These are phyloP conservation scores for Mycena crocata DNA, from an alignment of 768 basidiomycete species.

Conservation along the genomic window DNA sequence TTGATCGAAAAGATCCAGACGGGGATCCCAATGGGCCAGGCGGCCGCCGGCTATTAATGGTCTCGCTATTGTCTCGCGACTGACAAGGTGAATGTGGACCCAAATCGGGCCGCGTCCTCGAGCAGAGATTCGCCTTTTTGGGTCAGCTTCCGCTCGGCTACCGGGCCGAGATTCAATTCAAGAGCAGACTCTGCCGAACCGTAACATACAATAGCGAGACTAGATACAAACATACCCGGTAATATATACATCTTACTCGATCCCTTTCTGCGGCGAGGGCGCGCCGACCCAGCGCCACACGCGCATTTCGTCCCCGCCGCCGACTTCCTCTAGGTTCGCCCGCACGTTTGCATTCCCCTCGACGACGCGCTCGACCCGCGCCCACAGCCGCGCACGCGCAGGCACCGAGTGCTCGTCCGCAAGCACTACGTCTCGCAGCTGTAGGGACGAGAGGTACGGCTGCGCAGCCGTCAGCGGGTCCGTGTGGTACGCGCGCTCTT, in stretches of 20 bases:
- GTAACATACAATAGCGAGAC: constrained; percentile 17
- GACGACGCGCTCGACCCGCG: constrained; percentile 84
- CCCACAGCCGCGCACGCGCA: constrained; percentile 78
- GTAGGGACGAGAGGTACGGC: constrained; percentile 85
- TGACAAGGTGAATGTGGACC: not conserved
- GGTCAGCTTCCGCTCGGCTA: constrained; percentile 11
- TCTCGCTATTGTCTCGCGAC: not conserved
- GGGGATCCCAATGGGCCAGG: constrained; percentile 64
- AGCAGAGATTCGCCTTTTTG: constrained; percentile 14
- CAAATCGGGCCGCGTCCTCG: constrained; percentile 8
- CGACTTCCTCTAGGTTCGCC: constrained; percentile 84
- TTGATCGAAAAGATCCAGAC: constrained; percentile 90
- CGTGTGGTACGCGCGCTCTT: constrained; percentile 84
- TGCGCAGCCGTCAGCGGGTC: constrained; percentile 82
- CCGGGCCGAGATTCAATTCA: not conserved
- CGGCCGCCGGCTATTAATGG: constrained; percentile 20
- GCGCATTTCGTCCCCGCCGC: constrained; percentile 87
- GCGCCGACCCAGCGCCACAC: constrained; percentile 92
- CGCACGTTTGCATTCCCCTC: constrained; percentile 93
- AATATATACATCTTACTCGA: not conserved
- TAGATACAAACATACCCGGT: not conserved
- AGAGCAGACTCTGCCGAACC: not conserved
- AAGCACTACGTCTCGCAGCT: constrained; percentile 88
- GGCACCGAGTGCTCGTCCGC: constrained; percentile 83
- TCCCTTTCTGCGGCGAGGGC: constrained; percentile 24